Base-by-base conservation (phyloP, 2,329 filamentous ascomycete genomes). In the Botrytis galanthina region DNA sequence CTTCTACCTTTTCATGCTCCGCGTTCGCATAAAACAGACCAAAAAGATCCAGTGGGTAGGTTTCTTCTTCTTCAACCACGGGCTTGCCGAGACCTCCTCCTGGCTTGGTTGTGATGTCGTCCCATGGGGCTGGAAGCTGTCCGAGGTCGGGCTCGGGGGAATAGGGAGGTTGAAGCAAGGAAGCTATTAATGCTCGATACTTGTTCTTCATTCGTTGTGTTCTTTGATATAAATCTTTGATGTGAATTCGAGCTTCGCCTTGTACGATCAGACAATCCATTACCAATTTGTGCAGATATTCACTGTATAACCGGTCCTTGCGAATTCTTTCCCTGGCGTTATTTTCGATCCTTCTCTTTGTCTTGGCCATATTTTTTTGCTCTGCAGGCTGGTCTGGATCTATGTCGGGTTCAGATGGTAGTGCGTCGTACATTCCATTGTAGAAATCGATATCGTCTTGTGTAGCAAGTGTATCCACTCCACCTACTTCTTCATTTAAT, bases 201-300 rank as follows among this genome's bases (percentile, higher is more conserved):
- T 32, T 9, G 3, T 57, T 39, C 26, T 69, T 69, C 3, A 69
- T 4, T 12, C 9, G 39, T 42, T 42, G 26, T 5, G 66, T 69
- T 16, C 8, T 26, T 26, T 12, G n/a, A n/a, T 69, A 69, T 32
- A 69, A 18, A 16, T 69, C 48, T 9, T 69, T 18, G 18, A 69
- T 18, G 26, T 57, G 35, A 5, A 69, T 69, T 26, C 66, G 66
- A 8, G 26, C 37, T 37, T 69, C 66, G 35, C 37, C 26, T 59
- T 69, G 66, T 6, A 69, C n/a, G 37, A 69, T 69, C 22, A 69
- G 39, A 32, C 66, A 69, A 59, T 69, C 66, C 66, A 69, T 69
- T 6, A 57, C 48, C n/a, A 42, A 20, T 69, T 69, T 69, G 18
- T 69, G 35, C 22, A 69, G 18, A 1, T 10, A 2, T 2, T 57